Evolutionary conservation across 495 filamentous ascomycete species (phyloP), one percentile per base, ranked within the genome.

Genomic region (Aspergillus bridgeri): DNA sequence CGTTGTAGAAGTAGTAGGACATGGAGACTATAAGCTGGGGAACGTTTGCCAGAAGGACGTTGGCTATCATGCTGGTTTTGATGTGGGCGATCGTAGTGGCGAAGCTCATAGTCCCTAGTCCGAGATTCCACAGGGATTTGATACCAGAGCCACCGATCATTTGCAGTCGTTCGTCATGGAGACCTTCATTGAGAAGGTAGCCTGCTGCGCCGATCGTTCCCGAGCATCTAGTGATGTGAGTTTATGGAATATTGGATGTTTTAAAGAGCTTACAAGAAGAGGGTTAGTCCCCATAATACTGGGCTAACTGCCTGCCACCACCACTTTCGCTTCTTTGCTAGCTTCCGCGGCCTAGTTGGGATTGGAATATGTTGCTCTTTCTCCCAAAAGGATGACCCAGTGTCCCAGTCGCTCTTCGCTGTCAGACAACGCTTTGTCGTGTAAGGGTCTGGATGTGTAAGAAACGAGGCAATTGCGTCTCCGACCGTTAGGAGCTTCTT

Each of bases 1-100:
- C 29, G 62, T 76, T 72, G 69, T 62, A 71, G 5, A 69, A 20
- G 21, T 65, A 55, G 55, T 81, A 80, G 1, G 71, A 27, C 3
- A 74, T 51, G 1, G 73, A 76, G 9, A 79, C 46, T 4, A 75
- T 38, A 0, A 75, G 56, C 58, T 81, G 78, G 8, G 74, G 73
- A 1, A 57, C 23, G 56, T 81, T 79, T 23, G 69, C 69, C 6
- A 75, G 21, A 7, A 77, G 55, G 4, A 70, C 59, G 5, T 62
- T 63, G 17, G 25, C 24, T 46, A 70, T 58, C 2, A 54, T 11
- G 23, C 5, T 33, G 21, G 27, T 8, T 15, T 52, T 5, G 19
- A 19, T 52, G 4, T 19, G 23, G 1, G 42, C 42, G 21, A 61
- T 43, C 2, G 51, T 21, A 18, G 56, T 47, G 9, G 22, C 15